phyloP scores from a whole-genome alignment of 179 eudicot species.

The Carnegiea gigantea region DNA sequence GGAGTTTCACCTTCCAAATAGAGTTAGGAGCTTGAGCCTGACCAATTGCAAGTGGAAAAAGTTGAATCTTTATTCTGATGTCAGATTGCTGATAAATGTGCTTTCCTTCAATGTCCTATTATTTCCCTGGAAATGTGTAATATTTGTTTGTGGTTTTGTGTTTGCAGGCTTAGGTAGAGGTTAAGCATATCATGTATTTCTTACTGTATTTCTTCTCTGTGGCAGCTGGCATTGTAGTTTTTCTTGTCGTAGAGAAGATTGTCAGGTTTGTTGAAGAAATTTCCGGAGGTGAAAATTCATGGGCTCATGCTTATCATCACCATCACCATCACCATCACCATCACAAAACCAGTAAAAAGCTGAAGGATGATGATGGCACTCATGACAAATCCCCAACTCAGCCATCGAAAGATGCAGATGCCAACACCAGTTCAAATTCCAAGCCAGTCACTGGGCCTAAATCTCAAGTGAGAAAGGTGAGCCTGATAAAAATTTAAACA shows the following conservation, averaged over 20 bases:
- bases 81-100: not conserved
- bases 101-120: not conserved
- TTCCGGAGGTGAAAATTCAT: conserved; percentile 55
- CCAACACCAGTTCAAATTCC: conserved; percentile 28
- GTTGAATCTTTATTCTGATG: no score
- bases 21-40: no score
- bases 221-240: conserved; percentile 91
- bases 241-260: conserved; percentile 81
- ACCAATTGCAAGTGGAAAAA: no score
- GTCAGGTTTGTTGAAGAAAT: conserved; percentile 82
- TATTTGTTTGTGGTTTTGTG: not conserved
- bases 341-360: conserved; percentile 43
- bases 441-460: conserved; percentile 37
- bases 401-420: conserved; percentile 36
- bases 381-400: conserved; percentile 25
- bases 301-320: conserved; percentile 62
- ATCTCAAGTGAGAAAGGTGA: conserved; percentile 65
- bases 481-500: not conserved
- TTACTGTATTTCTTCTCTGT: conserved; percentile 28
- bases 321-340: conserved; percentile 74
- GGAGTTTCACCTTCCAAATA: no score
- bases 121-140: not conserved
- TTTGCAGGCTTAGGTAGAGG: conserved; percentile 1
- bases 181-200: conserved; percentile 17
- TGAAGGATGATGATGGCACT: conserved; percentile 49